phyloP scores from a whole-genome alignment of 495 filamentous ascomycete species.

The Aspergillus kassunensis region DNA sequence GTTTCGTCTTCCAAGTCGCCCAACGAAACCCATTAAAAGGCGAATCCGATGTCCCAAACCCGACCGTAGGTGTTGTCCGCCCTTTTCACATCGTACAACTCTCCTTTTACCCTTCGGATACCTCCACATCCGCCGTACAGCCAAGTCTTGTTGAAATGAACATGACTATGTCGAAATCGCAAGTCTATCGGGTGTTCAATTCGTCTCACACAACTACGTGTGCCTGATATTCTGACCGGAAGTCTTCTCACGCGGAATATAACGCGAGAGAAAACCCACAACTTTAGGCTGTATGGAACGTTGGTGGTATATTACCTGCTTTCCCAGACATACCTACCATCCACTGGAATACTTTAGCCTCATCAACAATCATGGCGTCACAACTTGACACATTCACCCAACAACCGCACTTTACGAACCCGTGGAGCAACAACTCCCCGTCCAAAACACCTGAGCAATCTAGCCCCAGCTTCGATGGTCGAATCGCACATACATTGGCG shows the following conservation, averaged over 20 bases:
- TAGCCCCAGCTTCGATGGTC: constrained; percentile 36
- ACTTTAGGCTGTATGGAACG: constrained; percentile 11
- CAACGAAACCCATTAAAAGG: not conserved
- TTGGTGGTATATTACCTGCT: not conserved
- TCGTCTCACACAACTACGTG: constrained; percentile 9
- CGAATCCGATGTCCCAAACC: not conserved
- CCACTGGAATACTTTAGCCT: not conserved
- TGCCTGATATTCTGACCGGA: constrained; percentile 8
- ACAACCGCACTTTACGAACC: constrained; percentile 23
- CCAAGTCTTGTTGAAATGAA: constrained; percentile 8
- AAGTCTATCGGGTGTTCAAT: constrained; percentile 7
- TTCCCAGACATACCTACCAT: not conserved
- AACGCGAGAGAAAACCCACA: not conserved
- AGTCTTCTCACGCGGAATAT: not conserved
- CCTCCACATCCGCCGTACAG: constrained; percentile 7
- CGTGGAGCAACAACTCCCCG: constrained; percentile 20
- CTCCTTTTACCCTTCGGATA: not conserved
- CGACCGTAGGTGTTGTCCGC: not conserved
- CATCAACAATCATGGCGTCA: constrained; percentile 21
- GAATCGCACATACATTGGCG: constrained; percentile 77
- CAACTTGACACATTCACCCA: constrained; percentile 9
- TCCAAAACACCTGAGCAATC: constrained; percentile 21
- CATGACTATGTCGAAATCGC: constrained; percentile 25
- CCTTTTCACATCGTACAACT: constrained; percentile 4
- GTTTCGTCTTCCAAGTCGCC: not conserved